Base-by-base conservation (phyloP, 305 asterid genomes). In the Petunia hybrid region DNA sequence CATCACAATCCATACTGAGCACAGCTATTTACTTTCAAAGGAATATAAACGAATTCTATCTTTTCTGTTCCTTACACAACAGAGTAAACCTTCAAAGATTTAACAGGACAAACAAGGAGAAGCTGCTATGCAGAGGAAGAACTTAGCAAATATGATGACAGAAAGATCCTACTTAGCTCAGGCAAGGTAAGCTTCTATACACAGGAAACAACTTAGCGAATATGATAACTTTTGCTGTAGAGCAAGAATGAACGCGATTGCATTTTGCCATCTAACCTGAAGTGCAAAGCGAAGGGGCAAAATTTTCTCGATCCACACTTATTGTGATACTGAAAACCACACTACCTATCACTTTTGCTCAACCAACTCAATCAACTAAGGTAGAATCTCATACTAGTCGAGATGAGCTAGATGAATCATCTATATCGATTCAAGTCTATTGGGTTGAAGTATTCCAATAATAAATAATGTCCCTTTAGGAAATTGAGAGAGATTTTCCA, bases 171-270 rank as follows among this genome's bases (percentile, higher is more conserved):
- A 66, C 74, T 40, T 66, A 0, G 51, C 74, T 66, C 53, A 66
- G 74, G 74, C 40, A 41, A 5, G n/a, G 74, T 48, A 66, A 66
- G 74, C 46, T 66, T 35, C 71, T 64, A 64, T 64, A 64, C 53
- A 6, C 38, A 66, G 41, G 74, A 66, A 22, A 22, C 31, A 22
- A 66, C 53, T 66, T 66, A 3, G 38, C 53, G 41, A 7, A 41
- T 1, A 66, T 9, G 56, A 42, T 2, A 46, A 68, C 56, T 68
- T 42, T 45, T 42, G 5, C n/a, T n/a, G 68, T 8, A 35, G 38
- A 68, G 57, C 55, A 69, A 43, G 38, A 43, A 69, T 6, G 59
- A 69, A 22, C 31, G 0, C 31, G 76, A 69, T 43, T 69, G 16
- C 40, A 45, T 43, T 69, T 48, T 69, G 57, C 10, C 6, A 45